phyloP scores from a whole-genome alignment of 495 filamentous ascomycete genomes.

The Penicillium subrubescens region DNA sequence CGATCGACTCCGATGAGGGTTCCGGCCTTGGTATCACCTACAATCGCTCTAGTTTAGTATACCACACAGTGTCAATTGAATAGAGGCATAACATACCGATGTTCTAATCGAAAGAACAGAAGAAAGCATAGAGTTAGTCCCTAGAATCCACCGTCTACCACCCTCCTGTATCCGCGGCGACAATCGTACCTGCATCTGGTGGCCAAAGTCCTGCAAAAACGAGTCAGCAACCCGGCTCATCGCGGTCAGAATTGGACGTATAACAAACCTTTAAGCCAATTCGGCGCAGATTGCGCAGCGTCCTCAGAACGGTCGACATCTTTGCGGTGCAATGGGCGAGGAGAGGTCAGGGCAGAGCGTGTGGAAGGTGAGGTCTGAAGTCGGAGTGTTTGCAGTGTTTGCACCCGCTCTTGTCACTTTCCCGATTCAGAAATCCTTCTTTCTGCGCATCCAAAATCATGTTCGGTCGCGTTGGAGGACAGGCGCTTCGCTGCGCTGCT shows the following conservation, averaged over 20 bases:
- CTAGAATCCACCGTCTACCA: conserved; percentile 1
- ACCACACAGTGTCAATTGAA: conserved; percentile 1
- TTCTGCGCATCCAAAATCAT: conserved; percentile 22
- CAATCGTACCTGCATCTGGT: conserved; percentile 83
- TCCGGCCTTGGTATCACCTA: conserved; percentile 96
- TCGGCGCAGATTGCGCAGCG: conserved; percentile 79
- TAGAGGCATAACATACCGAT: conserved; percentile 56
- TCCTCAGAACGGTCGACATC: conserved; percentile 93
- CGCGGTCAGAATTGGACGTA: not conserved
- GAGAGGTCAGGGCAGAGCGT: conserved; percentile 11
- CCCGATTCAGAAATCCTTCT: conserved; percentile 29
- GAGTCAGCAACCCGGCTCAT: conserved; percentile 32
- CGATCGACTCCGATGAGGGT: conserved; percentile 81
- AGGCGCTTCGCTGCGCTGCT: conserved; percentile 39
- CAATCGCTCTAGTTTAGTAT: conserved; percentile 26
- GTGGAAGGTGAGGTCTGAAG: conserved; percentile 26
- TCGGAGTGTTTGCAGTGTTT: conserved; percentile 45
- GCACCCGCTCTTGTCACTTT: conserved; percentile 22
- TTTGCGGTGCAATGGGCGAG: conserved; percentile 37
- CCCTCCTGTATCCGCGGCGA: conserved; percentile 14
- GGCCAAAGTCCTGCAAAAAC: conserved; percentile 70
- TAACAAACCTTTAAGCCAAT: conserved; percentile 79
- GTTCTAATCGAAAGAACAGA: conserved; percentile 51
- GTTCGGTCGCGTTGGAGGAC: conserved; percentile 46
- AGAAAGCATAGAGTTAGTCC: conserved; percentile 26